Evolutionary conservation across 2,329 filamentous ascomycete genomes (phyloP).

Genomic region (Colletotrichum caudatum): DNA sequence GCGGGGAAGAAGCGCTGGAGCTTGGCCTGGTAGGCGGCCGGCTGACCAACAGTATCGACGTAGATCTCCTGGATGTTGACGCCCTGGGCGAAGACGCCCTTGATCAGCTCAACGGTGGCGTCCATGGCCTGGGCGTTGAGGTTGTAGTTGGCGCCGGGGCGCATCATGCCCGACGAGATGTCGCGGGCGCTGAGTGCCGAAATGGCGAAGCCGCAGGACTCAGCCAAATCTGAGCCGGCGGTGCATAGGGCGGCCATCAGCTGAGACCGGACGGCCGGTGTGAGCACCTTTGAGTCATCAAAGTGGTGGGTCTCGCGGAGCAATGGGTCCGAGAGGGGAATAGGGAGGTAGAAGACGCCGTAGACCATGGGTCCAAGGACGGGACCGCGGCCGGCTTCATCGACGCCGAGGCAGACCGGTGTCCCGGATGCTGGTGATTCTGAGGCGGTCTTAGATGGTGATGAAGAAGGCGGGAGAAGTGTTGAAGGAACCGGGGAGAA

Average conservation of each 20-base stretch:
- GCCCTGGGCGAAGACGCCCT: constrained; percentile 78
- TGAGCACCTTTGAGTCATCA: constrained; percentile 95
- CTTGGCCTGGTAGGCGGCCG: constrained; percentile 84
- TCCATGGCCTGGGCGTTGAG: constrained; percentile 97
- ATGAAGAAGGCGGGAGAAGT: constrained; percentile 61
- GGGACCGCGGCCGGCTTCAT: constrained; percentile 93
- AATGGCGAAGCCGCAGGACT: constrained; percentile 83
- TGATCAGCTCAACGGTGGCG: constrained; percentile 86
- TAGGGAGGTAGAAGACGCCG: constrained; percentile 79
- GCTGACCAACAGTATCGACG: constrained; percentile 92
- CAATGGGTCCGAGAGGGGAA: constrained; percentile 76
- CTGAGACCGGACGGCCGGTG: constrained; percentile 78
- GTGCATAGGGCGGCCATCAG: constrained; percentile 80
- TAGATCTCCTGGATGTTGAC: constrained; percentile 91
- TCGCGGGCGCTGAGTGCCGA: constrained; percentile 84
- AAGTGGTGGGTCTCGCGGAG: constrained; percentile 86
- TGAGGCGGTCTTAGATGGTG: constrained; percentile 29
- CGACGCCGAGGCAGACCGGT: constrained; percentile 83
- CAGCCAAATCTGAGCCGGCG: constrained; percentile 60
- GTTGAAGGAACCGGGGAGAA: constrained; percentile 75
- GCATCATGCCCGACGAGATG: constrained; percentile 83
- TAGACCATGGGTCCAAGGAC: constrained; percentile 88
- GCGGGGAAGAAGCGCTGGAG: constrained; percentile 88
- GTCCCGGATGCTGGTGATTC: constrained; percentile 33
- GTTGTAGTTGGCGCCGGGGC: constrained; percentile 77